These are phyloP conservation scores for Trichoderma citrinoviride DNA, from an alignment of 2,329 filamentous ascomycete species.

Conservation along the genomic window DNA sequence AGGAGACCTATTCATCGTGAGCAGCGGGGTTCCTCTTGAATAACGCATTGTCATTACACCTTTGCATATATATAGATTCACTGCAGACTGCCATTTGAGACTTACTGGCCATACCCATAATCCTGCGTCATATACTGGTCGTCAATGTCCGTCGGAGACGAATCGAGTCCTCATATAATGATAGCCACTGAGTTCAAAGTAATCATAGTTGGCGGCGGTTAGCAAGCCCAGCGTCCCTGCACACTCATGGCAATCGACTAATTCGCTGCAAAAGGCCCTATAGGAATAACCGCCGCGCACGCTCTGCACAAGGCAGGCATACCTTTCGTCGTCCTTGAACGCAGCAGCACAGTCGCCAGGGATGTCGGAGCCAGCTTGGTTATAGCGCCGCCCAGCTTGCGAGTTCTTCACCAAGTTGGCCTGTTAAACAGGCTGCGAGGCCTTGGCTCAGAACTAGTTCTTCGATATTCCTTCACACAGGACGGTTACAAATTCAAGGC, in stretches of 20 bases:
- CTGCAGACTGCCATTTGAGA: too few relatives aligned
- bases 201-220: background rate
- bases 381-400: constrained; percentile 31
- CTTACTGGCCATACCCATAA: too few relatives aligned
- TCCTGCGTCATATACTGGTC: too few relatives aligned
- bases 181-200: background rate
- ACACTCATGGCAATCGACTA: background rate
- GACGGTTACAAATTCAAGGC: constrained; percentile 31
- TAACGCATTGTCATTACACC: too few relatives aligned
- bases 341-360: constrained; percentile 29
- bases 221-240: background rate
- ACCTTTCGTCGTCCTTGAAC: constrained; percentile 41
- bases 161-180: background rate
- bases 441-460: constrained; percentile 27
- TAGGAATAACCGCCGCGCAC: constrained; percentile 31
- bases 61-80: too few relatives aligned
- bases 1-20: too few relatives aligned
- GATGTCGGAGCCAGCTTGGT: constrained; percentile 35
- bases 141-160: too few relatives aligned
- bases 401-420: constrained; percentile 36
- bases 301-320: constrained; percentile 32
- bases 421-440: constrained; percentile 27
- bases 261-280: constrained; percentile 24
- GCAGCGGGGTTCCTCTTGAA: too few relatives aligned
- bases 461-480: constrained; percentile 29